These are phyloP conservation scores for Verticillium isaacii DNA, from an alignment of 2,329 filamentous ascomycete species.

Conservation along the genomic window DNA sequence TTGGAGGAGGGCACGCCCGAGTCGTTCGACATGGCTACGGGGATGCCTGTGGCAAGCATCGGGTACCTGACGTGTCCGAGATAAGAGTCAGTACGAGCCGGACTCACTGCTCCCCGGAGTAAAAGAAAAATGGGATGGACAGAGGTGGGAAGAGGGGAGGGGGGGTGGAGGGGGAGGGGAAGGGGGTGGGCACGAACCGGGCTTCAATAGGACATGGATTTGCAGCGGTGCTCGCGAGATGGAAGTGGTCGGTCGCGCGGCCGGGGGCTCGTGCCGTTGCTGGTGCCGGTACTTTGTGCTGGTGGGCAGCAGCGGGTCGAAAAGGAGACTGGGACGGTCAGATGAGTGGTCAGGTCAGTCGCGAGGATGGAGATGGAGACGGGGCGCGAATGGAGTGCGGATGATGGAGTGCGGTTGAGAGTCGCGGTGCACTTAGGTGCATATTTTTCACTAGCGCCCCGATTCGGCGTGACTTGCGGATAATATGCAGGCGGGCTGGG, in stretches of 20 bases:
- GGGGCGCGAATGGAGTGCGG: neutral
- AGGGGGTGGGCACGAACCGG: neutral
- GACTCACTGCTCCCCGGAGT: neutral
- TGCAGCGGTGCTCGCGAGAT: neutral
- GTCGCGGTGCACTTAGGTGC: neutral
- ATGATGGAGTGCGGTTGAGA: neutral
- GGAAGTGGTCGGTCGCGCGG: neutral
- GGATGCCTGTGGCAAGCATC: conserved; percentile 11
- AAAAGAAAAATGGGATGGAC: conserved; percentile 6
- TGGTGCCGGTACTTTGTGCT: too few species aligned
- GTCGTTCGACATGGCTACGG: conserved; percentile 10
- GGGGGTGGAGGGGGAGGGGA: neutral
- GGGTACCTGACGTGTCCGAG: neutral
- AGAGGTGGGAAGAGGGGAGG: neutral
- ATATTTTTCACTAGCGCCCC: neutral
- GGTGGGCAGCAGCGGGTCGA: too few species aligned
- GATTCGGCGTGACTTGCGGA: neutral
- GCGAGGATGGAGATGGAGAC: neutral
- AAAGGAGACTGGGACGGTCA: too few species aligned
- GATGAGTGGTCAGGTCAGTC: neutral
- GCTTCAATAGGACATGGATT: neutral
- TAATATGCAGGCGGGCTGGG: neutral
- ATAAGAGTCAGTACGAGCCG: neutral
- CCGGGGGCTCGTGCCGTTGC: too few species aligned
- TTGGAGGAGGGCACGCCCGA: neutral